These are phyloP conservation scores for Grammothele lineata DNA, from an alignment of 768 basidiomycete species.

Conservation along the genomic window DNA sequence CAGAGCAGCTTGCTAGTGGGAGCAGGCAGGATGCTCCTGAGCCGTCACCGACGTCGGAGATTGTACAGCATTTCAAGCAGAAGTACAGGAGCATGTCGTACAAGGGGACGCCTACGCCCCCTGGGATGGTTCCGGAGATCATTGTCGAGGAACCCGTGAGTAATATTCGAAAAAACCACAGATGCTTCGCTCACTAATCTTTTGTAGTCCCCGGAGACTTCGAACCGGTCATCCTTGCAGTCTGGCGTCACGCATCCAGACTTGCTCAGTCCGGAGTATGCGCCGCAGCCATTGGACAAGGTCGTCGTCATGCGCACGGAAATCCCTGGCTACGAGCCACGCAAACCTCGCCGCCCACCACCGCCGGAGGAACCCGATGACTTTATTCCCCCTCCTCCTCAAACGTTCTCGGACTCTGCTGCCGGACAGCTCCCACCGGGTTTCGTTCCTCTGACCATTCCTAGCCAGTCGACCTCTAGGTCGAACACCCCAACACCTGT, in stretches of 20 bases:
- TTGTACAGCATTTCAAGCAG: slow-evolving; percentile 19
- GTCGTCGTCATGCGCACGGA: slow-evolving; percentile 10
- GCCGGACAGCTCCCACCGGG: neutral
- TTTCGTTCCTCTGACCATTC: slow-evolving; percentile 12
- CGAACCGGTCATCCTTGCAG: slow-evolving; percentile 8
- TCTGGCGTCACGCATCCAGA: slow-evolving; percentile 19
- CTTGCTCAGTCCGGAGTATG: slow-evolving; percentile 28
- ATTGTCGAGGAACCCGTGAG: slow-evolving; percentile 22
- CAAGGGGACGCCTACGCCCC: slow-evolving; percentile 1
- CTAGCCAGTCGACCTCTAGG: neutral
- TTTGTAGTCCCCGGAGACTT: too few species aligned
- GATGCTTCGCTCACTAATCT: too few species aligned
- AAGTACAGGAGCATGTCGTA: slow-evolving; percentile 11
- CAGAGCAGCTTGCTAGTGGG: slow-evolving; percentile 4
- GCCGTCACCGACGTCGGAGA: slow-evolving; percentile 9
- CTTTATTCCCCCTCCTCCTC: slow-evolving; percentile 1
- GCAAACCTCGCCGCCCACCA: neutral
- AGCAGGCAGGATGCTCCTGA: neutral
- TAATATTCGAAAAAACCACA: too few species aligned
- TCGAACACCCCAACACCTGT: slow-evolving; percentile 7
- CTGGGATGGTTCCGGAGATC: slow-evolving; percentile 18
- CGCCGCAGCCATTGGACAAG: slow-evolving; percentile 7
- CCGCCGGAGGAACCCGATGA: neutral
- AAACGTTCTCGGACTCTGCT: neutral
- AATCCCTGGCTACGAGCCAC: slow-evolving; percentile 8